These are phyloP conservation scores for Tricholoma sp. DNA, from an alignment of 768 basidiomycete species.

Conservation along the genomic window DNA sequence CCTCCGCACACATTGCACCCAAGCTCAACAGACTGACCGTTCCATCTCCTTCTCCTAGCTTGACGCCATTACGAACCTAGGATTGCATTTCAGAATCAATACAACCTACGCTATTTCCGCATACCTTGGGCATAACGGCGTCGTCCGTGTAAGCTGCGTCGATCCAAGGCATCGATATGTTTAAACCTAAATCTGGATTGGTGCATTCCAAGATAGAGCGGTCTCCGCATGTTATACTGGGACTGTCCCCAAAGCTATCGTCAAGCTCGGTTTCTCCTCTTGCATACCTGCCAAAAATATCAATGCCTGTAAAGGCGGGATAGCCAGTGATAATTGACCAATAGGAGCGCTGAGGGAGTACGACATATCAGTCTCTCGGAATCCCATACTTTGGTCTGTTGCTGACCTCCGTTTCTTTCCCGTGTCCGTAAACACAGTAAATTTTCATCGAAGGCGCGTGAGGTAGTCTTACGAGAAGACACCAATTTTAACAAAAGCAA, in stretches of 20 bases:
- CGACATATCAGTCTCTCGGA: background rate
- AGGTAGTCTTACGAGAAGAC: constrained; percentile 54
- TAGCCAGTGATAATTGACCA: constrained; percentile 42
- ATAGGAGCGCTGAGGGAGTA: constrained; percentile 63
- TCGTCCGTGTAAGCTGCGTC: constrained; percentile 79
- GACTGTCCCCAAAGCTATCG: constrained; percentile 43
- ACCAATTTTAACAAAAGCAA: background rate
- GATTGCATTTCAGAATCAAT: background rate
- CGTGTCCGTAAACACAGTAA: constrained; percentile 91
- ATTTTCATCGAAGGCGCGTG: constrained; percentile 89
- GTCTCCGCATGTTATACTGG: constrained; percentile 40
- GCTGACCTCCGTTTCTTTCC: constrained; percentile 88
- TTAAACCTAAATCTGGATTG: constrained; percentile 40
- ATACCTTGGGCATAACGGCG: constrained; percentile 47
- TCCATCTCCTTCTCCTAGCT: constrained; percentile 93
- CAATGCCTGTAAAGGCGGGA: background rate
- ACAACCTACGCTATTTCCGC: constrained; percentile 1
- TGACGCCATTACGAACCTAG: constrained; percentile 77
- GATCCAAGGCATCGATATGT: constrained; percentile 68
- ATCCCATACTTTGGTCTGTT: constrained; percentile 3
- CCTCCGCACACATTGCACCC: constrained; percentile 96
- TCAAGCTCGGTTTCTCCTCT: constrained; percentile 66
- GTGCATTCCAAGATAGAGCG: constrained; percentile 35
- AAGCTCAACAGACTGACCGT: constrained; percentile 82
- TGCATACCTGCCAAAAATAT: constrained; percentile 51